Evolutionary conservation across 2,329 filamentous ascomycete genomes (phyloP), one percentile per base, ranked within the genome.

Genomic region (Albophoma yamanashiensis): DNA sequence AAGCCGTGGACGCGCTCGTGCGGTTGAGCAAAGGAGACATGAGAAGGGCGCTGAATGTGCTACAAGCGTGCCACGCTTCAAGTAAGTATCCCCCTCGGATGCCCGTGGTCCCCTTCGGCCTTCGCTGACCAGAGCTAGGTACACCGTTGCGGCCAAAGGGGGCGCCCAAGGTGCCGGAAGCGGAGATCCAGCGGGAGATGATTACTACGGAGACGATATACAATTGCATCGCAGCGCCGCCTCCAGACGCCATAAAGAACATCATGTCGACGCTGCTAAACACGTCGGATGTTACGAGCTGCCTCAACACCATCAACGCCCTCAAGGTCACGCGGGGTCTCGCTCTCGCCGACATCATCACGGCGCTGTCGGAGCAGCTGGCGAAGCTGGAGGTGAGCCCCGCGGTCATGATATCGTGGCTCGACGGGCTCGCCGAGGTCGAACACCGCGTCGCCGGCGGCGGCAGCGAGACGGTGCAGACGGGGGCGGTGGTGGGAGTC

Each of bases 11-110:
- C 65, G 89, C 91, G 58, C 79, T 99, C 34, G 91, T 99, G 20
- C 87, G 80, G 64, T 79, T 99, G 61, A 95, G 91, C 73, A 95
- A 93, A 73, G 94, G 94, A 58, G 94, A 99, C 70, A 99, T 99
- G 94, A 84, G 94, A 69, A 81, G 94, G 64, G 92, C 94, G 0
- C 74, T 99, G 66, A 99, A 99, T 69, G 94, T 99, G 12, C 80
- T 99, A 36, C 94, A 99, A 76, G 94, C 94, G 11, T 99, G 94
- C 66, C 91, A 97, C 72, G 94, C 94, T 40, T 96, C 92, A 63
- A 95, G 91, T 85, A 83, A 79, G 78, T 73, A 3, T 6, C 22
- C 15, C 39, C 31, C 27, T 25, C 50, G 17, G n/a, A 12, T 8
- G 22, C 36, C 22, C 53, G 22, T 1, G 27, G 31, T 7, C 25